A percentile compares a stretch with the other conserved stretches of the same genome.
Evolutionary conservation across 495 filamentous ascomycete genomes (phyloP).

Genomic region (Aspergillus taichungensis): DNA sequence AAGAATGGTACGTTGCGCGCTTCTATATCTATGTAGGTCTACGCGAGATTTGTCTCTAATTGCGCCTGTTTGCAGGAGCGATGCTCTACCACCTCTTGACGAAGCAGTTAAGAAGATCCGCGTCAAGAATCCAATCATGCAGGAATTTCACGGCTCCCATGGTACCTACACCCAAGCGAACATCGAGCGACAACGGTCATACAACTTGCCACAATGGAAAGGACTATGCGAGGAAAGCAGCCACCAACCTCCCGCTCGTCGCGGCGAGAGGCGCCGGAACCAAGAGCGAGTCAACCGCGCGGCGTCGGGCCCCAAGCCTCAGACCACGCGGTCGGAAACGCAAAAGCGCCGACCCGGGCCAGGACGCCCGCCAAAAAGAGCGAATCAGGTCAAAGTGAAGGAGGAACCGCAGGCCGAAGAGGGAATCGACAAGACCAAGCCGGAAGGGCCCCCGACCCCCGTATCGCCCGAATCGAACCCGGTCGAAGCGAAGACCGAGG

Average conservation of each 20-base stretch:
- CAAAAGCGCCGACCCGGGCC: conserved; percentile 41
- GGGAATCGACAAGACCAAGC: conserved; percentile 25
- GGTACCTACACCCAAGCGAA: conserved; percentile 95
- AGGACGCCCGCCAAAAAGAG: conserved; percentile 39
- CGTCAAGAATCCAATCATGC: conserved; percentile 93
- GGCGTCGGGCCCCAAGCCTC: conserved; percentile 26
- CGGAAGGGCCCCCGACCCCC: conserved; percentile 44
- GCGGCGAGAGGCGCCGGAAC: conserved; percentile 77
- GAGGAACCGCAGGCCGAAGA: conserved; percentile 39
- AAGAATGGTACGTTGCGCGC: conserved; percentile 67
- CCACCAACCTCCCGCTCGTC: conserved; percentile 89
- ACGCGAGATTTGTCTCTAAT: not conserved
- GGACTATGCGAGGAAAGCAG: conserved; percentile 83
- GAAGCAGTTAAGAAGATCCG: conserved; percentile 83
- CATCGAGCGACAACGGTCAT: conserved; percentile 87
- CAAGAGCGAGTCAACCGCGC: conserved; percentile 50
- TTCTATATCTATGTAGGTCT: too few relatives aligned
- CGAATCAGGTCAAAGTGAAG: conserved; percentile 34
- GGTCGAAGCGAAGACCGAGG: conserved; percentile 39
- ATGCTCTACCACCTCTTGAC: conserved; percentile 65
- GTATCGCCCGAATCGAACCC: conserved; percentile 43
- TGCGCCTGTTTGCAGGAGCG: conserved; percentile 40
- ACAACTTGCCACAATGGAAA: conserved; percentile 95
- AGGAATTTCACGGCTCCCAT: conserved; percentile 90
- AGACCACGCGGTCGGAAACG: conserved; percentile 22